phyloP scores from a whole-genome alignment of 352 stramenopile genomes.

The Phytopythium vexans region DNA sequence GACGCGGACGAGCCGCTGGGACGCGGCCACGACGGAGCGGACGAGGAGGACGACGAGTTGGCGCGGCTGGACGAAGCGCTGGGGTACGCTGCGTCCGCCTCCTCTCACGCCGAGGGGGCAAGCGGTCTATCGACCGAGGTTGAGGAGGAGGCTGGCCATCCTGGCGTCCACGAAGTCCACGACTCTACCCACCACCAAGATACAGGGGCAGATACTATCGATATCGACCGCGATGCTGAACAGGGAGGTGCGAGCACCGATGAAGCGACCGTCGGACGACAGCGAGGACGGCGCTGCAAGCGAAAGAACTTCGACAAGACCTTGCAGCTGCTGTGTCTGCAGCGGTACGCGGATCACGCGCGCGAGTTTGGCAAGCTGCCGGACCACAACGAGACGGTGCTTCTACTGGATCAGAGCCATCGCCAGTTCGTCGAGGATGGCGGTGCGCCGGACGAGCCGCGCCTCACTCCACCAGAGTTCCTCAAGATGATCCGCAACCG shows the following conservation, averaged over 20 bases:
- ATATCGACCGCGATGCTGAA: no score
- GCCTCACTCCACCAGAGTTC: slow-evolving; percentile 50
- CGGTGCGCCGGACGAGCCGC: slow-evolving; percentile 39
- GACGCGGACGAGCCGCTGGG: slow-evolving; percentile 3
- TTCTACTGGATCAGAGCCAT: slow-evolving; percentile 51
- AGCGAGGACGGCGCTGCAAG: slow-evolving; percentile 33
- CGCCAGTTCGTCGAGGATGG: slow-evolving; percentile 51
- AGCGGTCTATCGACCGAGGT: no score
- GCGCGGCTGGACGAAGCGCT: slow-evolving; percentile 34
- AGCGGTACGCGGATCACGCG: slow-evolving; percentile 47
- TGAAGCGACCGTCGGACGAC: no score
- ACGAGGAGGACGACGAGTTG: slow-evolving; percentile 39
- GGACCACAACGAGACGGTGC: slow-evolving; percentile 42
- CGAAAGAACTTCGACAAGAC: slow-evolving; percentile 73
- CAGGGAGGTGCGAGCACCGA: no score
- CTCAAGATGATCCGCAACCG: slow-evolving; percentile 71
- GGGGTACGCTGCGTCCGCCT: slow-evolving; percentile 12
- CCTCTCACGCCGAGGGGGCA: no score
- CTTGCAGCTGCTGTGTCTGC: slow-evolving; percentile 55
- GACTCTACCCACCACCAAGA: no score
- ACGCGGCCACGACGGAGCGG: no score
- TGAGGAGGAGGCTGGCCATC: no score
- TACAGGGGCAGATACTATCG: no score
- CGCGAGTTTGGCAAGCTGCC: slow-evolving; percentile 33
- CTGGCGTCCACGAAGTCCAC: not conserved